Conservation (phyloP, 345 rosid species). For the Gossypium herbaceum region DNA sequence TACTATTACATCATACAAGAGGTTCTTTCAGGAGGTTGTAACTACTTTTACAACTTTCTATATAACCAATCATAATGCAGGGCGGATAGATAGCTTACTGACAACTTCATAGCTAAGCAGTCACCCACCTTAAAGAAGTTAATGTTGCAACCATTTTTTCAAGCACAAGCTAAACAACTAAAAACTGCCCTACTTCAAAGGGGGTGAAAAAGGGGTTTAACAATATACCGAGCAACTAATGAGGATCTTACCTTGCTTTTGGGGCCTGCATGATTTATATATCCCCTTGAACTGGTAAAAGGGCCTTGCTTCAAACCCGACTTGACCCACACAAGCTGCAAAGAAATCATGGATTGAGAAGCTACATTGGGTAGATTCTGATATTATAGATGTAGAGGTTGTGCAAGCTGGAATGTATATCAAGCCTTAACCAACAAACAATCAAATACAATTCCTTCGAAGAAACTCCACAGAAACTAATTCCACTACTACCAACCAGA, state of each 20-base stretch:
- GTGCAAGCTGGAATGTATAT: slow-evolving; percentile 17
- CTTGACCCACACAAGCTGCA: slow-evolving; percentile 54
- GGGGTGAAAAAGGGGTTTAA: not conserved
- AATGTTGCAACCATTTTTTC: not conserved
- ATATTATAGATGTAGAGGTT: slow-evolving; percentile 26
- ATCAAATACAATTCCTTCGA: slow-evolving; percentile 52
- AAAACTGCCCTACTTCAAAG: slow-evolving; percentile 11
- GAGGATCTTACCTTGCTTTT: slow-evolving; percentile 57
- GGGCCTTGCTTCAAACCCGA: slow-evolving; percentile 28
- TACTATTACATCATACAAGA: not conserved
- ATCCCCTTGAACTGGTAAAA: slow-evolving; percentile 22
- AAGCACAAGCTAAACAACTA: not conserved
- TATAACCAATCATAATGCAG: not conserved
- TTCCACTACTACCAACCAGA: slow-evolving; percentile 89
- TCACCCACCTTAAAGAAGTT: slow-evolving; percentile 15
- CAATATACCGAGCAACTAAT: not conserved
- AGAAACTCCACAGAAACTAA: slow-evolving; percentile 81
- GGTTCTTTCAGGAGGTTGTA: slow-evolving; percentile 6
- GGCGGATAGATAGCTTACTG: slow-evolving; percentile 9
- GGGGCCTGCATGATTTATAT: slow-evolving; percentile 75
- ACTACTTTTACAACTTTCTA: not conserved
- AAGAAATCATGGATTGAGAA: slow-evolving; percentile 32
- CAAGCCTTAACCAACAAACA: slow-evolving; percentile 50
- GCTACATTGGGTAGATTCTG: slow-evolving; percentile 27
- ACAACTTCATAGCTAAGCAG: slow-evolving; percentile 15